Conservation (phyloP, 2,329 filamentous ascomycete genomes). For the Cytospora leucostoma region DNA sequence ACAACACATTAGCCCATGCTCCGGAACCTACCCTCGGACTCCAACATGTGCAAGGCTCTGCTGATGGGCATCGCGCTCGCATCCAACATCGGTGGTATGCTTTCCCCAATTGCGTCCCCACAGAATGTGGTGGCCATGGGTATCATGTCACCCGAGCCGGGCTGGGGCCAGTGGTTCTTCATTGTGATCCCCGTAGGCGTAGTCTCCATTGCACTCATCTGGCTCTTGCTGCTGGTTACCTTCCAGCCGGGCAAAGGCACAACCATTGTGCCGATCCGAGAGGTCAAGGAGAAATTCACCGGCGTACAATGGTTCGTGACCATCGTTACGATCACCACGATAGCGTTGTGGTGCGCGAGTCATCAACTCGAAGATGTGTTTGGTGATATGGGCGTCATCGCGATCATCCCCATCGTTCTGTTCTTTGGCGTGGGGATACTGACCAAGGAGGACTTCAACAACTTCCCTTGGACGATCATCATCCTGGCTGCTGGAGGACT, state of each 20-base stretch:
- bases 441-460: constrained; percentile 99
- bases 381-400: constrained; percentile 97
- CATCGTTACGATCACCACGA: constrained; percentile 78
- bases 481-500: constrained; percentile 94
- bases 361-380: constrained; percentile 87
- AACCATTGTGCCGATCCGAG: constrained; percentile 86
- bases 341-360: constrained; percentile 87
- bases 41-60: constrained; percentile 90
- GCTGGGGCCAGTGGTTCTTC: constrained; percentile 98
- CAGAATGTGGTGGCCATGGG: constrained; percentile 96
- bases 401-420: constrained; percentile 90
- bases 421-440: constrained; percentile 97
- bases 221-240: constrained; percentile 79
- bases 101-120: constrained; percentile 94
- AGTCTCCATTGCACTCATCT: constrained; percentile 84
- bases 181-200: constrained; percentile 90
- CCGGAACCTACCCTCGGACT: constrained; percentile 86
- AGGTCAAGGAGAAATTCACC: constrained; percentile 84
- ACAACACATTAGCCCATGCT: constrained; percentile 70
- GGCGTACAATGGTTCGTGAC: constrained; percentile 93
- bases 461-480: constrained; percentile 99
- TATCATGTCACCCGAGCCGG: constrained; percentile 89
- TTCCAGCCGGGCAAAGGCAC: constrained; percentile 86
- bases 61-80: constrained; percentile 94
- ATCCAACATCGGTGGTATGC: constrained; percentile 93